Conservation (phyloP, 139 green algal species). For the Chlorella sorokiniana region DNA sequence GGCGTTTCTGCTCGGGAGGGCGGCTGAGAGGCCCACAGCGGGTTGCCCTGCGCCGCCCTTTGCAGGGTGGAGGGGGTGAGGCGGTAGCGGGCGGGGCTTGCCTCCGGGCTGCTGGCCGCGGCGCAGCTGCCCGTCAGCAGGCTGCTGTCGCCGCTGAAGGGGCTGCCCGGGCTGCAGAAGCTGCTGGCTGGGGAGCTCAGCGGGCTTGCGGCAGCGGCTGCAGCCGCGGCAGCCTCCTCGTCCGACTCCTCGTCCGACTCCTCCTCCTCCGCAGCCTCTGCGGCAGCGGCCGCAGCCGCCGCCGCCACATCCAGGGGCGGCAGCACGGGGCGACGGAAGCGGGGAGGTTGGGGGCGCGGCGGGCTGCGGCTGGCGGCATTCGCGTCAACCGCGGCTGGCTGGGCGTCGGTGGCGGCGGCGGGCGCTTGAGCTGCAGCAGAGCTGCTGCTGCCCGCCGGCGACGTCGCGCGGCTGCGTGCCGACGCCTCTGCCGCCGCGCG, state of each 20-base stretch:
- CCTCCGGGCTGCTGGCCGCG: too few species aligned
- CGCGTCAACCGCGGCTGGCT: too few species aligned
- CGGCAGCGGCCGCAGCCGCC: background rate
- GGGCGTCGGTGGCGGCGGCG: background rate
- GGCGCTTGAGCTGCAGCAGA: background rate
- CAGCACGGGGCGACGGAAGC: background rate
- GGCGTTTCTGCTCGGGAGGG: too few species aligned
- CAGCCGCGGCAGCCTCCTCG: background rate
- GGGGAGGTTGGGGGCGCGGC: too few species aligned
- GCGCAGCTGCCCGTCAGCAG: background rate
- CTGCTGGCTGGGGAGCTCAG: background rate
- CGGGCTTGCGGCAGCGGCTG: background rate
- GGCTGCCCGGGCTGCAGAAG: background rate
- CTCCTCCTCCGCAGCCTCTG: constrained; percentile 12
- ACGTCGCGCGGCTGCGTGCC: too few species aligned
- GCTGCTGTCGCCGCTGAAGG: background rate
- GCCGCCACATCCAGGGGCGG: constrained; percentile 3
- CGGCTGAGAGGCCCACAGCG: constrained; percentile 14
- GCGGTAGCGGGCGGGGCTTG: background rate
- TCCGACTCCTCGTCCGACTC: background rate
- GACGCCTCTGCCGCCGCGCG: background rate
- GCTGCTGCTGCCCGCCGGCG: background rate
- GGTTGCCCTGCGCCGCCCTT: constrained; percentile 2
- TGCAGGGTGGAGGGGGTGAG: background rate
- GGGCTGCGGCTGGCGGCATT: too few species aligned